phyloP scores from a whole-genome alignment of 208 protist species.

The Trypanosoma grayi region DNA sequence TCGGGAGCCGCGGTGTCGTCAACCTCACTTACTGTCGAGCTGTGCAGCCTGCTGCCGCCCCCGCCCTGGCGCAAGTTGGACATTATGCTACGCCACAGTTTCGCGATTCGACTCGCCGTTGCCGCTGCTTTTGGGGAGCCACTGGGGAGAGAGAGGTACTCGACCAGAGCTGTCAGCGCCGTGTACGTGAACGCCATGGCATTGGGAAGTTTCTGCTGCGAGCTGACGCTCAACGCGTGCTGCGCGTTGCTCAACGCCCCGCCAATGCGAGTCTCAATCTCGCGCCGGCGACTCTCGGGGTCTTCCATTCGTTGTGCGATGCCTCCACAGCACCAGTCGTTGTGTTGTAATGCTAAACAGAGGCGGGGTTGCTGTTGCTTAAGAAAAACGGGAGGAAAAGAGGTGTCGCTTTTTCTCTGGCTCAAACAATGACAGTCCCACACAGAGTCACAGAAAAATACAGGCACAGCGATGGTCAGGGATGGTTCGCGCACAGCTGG shows the following conservation, averaged over 20 bases:
- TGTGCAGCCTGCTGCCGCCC: background rate
- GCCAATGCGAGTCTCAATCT: slow-evolving; percentile 53
- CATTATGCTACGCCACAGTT: slow-evolving; percentile 49
- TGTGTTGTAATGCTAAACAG: background rate
- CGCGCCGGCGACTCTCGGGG: slow-evolving; percentile 30
- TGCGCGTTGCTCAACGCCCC: slow-evolving; percentile 58
- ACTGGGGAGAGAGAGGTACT: slow-evolving; percentile 54
- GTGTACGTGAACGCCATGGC: slow-evolving; percentile 46
- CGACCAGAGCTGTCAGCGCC: slow-evolving; percentile 45
- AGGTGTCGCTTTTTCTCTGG: too few relatives aligned
- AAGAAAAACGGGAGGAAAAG: too few relatives aligned
- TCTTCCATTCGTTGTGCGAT: slow-evolving; percentile 17
- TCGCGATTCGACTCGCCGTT: slow-evolving; percentile 58
- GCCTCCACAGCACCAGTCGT: background rate
- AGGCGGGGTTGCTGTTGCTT: background rate
- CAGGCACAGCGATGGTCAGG: too few relatives aligned
- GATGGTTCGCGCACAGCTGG: background rate
- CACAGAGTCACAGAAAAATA: too few relatives aligned
- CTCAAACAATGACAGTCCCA: too few relatives aligned
- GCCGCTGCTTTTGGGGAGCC: slow-evolving; percentile 62
- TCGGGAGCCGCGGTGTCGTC: background rate
- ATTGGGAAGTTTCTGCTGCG: slow-evolving; percentile 28
- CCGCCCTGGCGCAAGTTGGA: background rate
- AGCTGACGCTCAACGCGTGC: slow-evolving; percentile 49
- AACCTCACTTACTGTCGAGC: background rate